These are phyloP conservation scores for Daldinia sp. DNA, from an alignment of 2,329 filamentous ascomycete species.

Conservation along the genomic window DNA sequence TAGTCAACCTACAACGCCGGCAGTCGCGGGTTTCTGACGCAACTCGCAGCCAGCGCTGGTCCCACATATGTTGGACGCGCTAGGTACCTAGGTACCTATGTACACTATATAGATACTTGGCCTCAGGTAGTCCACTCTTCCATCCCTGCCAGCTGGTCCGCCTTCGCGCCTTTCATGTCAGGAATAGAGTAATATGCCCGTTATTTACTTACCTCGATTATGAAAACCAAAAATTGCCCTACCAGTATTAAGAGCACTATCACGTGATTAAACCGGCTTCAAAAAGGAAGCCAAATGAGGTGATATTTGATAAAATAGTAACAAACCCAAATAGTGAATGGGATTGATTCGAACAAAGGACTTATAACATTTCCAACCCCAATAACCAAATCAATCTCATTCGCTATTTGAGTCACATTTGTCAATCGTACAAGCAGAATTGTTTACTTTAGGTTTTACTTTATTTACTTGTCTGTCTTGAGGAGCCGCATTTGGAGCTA, in stretches of 20 bases:
- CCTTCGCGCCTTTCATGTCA: not conserved
- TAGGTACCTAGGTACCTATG: constrained; percentile 1
- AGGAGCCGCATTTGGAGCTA: not conserved
- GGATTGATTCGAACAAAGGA: no score
- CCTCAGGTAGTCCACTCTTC: not conserved
- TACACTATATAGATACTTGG: no score
- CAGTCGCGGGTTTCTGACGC: constrained; percentile 32
- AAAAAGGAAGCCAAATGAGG: not conserved
- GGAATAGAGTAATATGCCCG: not conserved
- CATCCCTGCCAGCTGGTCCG: constrained; percentile 1
- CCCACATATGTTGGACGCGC: not conserved
- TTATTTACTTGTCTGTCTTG: no score
- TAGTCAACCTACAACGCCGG: no score
- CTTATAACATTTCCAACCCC: no score
- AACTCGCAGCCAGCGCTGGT: constrained; percentile 10
- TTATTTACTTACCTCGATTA: constrained; percentile 1
- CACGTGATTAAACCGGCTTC: not conserved
- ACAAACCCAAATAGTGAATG: no score
- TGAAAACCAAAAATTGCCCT: not conserved
- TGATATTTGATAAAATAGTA: not conserved
- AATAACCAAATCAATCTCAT: no score
- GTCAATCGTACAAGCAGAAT: no score
- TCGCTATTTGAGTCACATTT: no score
- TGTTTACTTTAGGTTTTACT: no score
- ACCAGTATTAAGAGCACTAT: not conserved